Percentiles rank a stretch among this genome's conserved stretches.
Evolutionary conservation across 371 early-diverging fungal species (phyloP).

Genomic region (Lichtheimia hyalospora): DNA sequence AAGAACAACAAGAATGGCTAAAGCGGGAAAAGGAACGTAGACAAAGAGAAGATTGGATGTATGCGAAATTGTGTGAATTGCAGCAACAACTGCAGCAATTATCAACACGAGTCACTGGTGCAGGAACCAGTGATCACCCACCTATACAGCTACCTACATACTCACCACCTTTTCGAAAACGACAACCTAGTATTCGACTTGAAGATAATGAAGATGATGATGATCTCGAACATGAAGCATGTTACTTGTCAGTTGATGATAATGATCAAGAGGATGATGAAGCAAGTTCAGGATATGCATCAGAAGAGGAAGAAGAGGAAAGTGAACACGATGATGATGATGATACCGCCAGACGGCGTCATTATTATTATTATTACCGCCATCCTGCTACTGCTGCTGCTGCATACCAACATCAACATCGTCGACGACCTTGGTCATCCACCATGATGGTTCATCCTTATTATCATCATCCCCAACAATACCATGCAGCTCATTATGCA

Average conservation of each 20-base stretch:
- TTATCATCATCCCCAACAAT: neutral
- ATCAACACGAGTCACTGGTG: neutral
- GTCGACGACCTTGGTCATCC: neutral
- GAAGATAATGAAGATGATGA: too few relatives aligned
- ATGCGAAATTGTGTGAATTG: neutral
- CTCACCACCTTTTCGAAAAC: too few relatives aligned
- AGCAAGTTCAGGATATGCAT: conserved; percentile 1
- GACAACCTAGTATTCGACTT: too few relatives aligned
- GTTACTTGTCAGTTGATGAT: neutral
- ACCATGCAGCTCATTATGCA: neutral
- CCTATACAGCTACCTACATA: too few relatives aligned
- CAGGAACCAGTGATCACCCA: neutral
- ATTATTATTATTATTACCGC: neutral
- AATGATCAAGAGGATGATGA: neutral
- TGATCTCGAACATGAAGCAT: too few relatives aligned
- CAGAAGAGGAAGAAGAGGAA: neutral
- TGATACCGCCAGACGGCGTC: neutral
- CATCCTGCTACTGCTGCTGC: neutral
- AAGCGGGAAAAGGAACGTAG: neutral
- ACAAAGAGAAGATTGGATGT: conserved; percentile 5
- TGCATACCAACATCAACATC: neutral
- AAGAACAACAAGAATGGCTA: conserved; percentile 2
- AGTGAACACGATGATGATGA: neutral
- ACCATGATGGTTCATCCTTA: neutral
- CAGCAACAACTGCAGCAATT: neutral